Base-by-base conservation (phyloP, 192 early-diverging fungal genomes). In the Lunasporangiospora selenospora region DNA sequence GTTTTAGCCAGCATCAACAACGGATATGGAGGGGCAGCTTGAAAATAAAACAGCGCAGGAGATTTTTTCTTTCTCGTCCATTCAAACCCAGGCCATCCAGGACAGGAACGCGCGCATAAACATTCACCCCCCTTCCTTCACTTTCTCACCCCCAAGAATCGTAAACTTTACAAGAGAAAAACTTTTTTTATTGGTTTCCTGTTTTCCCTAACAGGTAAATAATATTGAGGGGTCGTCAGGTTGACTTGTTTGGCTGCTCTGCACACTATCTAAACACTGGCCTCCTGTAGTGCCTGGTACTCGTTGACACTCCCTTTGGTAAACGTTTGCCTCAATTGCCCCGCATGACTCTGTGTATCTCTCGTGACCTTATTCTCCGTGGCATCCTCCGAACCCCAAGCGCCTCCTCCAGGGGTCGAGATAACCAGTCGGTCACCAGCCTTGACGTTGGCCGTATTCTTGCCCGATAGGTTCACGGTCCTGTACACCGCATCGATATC, bases 381-480 rank as follows among this genome's bases (percentile, higher is more conserved):
- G 12, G 40, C 67, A 23, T 58, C 59, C 12, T 56, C 53, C 13
- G 46, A 11, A 21, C 88, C 88, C 76, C 79, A 95, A n/a, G 93
- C 97, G 29, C 97, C 97, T 40, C 95, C 97, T 3, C 97, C 97
- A 23, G 97, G 97, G 0, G 95, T 94, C 75, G 88, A 83, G 37
- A 99, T 87, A 16, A 90, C 54, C 42, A 99, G 73, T 26, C 89
- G 82, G 73, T 99, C 97, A 6, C 93, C 92, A n/a, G 80, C 66
- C 3, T 75, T 61, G 31, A 96, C 89, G 39, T 85, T 58, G 6
- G 92, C 87, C 1, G 91, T 86, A 71, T 98, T 99, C 77, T 97
- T 99, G 11, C 93, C 93, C 6, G 91, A 89, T 64, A 96, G 81
- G 53, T 87, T 92, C 26, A 96, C 67, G 3, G 77, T 67, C 21